A percentile compares a stretch with the other conserved stretches of the same genome.
Conservation (phyloP, 108 stramenopile genomes). For the Pseudonitzschia delicatissima region DNA sequence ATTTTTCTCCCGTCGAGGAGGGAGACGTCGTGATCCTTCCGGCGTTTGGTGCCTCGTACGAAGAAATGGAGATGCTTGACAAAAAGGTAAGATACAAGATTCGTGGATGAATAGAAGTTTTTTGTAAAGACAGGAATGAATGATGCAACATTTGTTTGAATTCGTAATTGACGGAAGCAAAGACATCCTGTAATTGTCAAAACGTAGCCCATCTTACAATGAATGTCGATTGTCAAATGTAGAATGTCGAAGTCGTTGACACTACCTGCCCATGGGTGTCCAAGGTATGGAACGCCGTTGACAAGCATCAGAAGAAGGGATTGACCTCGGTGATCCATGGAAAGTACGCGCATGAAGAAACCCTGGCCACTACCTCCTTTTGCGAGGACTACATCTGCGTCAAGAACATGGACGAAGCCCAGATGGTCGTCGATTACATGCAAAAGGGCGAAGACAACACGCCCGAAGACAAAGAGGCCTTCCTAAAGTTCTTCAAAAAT, state of each 20-base stretch:
- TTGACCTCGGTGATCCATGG: conserved; percentile 93
- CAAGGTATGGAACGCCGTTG: conserved; percentile 97
- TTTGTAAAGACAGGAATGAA: too few relatives aligned
- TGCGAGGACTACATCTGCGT: conserved; percentile 94
- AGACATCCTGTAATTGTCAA: too few relatives aligned
- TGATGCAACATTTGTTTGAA: too few relatives aligned
- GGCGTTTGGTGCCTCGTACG: conserved; percentile 93
- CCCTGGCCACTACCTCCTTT: conserved; percentile 89
- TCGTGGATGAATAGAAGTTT: too few relatives aligned
- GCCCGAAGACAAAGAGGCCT: conserved; percentile 72
- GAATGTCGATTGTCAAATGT: too few relatives aligned
- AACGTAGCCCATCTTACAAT: too few relatives aligned
- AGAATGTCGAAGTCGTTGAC: conserved; percentile 95
- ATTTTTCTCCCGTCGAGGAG: conserved; percentile 72
- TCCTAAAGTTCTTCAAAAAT: conserved; percentile 86
- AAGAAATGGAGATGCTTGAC: conserved; percentile 87
- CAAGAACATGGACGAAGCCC: conserved; percentile 93
- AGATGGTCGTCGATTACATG: conserved; percentile 93
- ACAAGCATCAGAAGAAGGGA: conserved; percentile 83
- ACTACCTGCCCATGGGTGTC: conserved; percentile 98
- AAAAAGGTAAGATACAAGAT: conserved; percentile 34
- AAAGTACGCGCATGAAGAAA: conserved; percentile 95
- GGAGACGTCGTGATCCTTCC: conserved; percentile 96
- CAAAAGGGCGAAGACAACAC: conserved; percentile 67
- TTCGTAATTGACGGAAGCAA: too few relatives aligned